Base-by-base conservation (phyloP, 495 filamentous ascomycete genomes). In the Aspergillus olivimuriae region DNA sequence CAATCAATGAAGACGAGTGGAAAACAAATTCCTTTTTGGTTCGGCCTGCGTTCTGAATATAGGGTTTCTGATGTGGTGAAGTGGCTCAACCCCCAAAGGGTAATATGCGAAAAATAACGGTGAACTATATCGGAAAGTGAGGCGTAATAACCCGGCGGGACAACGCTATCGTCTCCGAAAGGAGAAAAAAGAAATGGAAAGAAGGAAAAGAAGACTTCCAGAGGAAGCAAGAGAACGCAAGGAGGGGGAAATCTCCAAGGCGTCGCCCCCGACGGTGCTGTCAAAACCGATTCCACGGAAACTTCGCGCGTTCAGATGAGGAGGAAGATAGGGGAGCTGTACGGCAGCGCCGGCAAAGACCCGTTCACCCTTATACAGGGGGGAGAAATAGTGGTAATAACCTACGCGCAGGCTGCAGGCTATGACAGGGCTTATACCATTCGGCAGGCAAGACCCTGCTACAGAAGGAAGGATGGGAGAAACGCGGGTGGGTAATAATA, bases 51-150 rank as follows among this genome's bases (percentile, higher is more conserved):
- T 23, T 20, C 16, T 32, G 33, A 20, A 10, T 17, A 20, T 30
- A 32, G 18, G 31, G 22, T 15, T 39, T 48, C 30, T 33, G 17
- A 9, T 28, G 23, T 24, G 31, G 31, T 50, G 42, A 51, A 51
- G 41, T 47, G 44, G 34, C 43, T 47, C 31, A 41, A 31, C 36
- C 32, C 35, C 36, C 12, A 43, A 31, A 36, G 32, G 39, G 42
- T 21, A 50, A 47, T 34, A 31, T 17, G 32, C 46, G 34, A 34
- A 47, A 53, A 40, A 28, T 47, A 56, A 54, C 51, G 52, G 55
- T 57, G 58, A 60, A 58, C 47, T 63, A 63, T 63, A 61, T 53
- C 51, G 34, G 52, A 44, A 53, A 51, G 55, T 52, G 55, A 57
- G 55, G 55, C 51, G 55, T 50, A 51, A 47, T 35, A 52, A 31